These are phyloP conservation scores for Ramaria sp. DNA, from an alignment of 768 basidiomycete species.

Conservation along the genomic window DNA sequence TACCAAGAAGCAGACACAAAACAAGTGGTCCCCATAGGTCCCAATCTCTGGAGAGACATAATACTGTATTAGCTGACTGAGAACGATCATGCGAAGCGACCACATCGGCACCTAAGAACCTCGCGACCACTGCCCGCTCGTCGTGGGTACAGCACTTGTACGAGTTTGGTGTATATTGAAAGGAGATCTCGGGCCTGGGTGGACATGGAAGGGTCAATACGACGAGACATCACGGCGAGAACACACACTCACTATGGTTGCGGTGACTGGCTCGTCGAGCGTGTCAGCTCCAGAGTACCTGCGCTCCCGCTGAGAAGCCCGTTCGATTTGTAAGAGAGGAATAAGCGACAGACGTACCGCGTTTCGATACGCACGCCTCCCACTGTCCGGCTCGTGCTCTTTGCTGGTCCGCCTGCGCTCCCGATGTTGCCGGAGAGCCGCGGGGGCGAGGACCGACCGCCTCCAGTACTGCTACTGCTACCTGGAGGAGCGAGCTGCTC, in stretches of 20 bases:
- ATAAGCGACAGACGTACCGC: slow-evolving; percentile 38
- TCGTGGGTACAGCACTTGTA: slow-evolving; percentile 87
- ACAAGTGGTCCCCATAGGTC: slow-evolving; percentile 95
- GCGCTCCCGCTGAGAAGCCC: neutral
- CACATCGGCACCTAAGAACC: slow-evolving; percentile 50
- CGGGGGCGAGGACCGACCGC: slow-evolving; percentile 23
- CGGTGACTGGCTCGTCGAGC: slow-evolving; percentile 82
- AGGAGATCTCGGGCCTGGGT: slow-evolving; percentile 75
- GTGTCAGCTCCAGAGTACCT: slow-evolving; percentile 82
- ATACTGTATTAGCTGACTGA: neutral
- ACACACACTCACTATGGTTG: slow-evolving; percentile 65
- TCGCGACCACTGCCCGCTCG: slow-evolving; percentile 61
- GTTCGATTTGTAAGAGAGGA: no score
- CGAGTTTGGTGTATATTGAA: slow-evolving; percentile 85
- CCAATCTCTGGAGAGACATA: slow-evolving; percentile 61
- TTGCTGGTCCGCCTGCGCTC: slow-evolving; percentile 30
- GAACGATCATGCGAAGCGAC: neutral
- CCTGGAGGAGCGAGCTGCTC: slow-evolving; percentile 37
- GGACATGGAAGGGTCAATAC: neutral
- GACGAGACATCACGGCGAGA: neutral
- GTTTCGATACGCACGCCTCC: slow-evolving; percentile 88
- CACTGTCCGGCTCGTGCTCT: slow-evolving; percentile 48
- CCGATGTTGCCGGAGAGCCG: slow-evolving; percentile 65
- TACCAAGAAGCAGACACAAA: slow-evolving; percentile 66
- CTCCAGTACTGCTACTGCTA: slow-evolving; percentile 13